Conservation (phyloP, 1,139 yeast genomes). For the Blastobotrys illinoisensis region DNA sequence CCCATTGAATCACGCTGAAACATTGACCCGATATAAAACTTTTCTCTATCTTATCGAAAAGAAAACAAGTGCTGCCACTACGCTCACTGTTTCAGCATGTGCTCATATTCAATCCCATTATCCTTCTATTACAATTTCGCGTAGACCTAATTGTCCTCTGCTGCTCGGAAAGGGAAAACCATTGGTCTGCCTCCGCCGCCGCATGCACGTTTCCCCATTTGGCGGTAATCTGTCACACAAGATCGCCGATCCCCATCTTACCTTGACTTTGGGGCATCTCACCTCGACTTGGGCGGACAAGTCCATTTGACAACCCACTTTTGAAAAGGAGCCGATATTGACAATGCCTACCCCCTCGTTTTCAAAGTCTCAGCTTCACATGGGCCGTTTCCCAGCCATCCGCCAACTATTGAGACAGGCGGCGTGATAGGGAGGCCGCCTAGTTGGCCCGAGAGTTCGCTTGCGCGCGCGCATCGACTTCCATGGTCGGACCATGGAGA, state of each 20-base stretch:
- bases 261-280: too few species aligned
- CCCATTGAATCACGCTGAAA: background rate
- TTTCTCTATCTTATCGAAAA: background rate
- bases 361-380: background rate
- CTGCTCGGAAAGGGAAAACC: background rate
- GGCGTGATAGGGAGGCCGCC: background rate
- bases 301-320: too few species aligned
- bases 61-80: background rate
- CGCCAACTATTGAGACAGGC: background rate
- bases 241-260: background rate
- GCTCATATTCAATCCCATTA: background rate
- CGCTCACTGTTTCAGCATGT: background rate
- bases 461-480: background rate
- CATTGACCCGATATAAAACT: background rate
- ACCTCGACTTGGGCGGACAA: background rate
- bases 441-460: background rate
- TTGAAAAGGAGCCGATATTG: too few species aligned
- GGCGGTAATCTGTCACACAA: too few species aligned
- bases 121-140: background rate
- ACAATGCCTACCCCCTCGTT: background rate
- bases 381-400: background rate
- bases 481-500: background rate
- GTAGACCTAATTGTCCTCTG: background rate
- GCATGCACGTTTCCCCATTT: background rate
- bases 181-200: background rate